Evolutionary conservation across 768 basidiomycete species (phyloP), one percentile per base, ranked within the genome.

Genomic region (Hebeloma cylindrosporum): DNA sequence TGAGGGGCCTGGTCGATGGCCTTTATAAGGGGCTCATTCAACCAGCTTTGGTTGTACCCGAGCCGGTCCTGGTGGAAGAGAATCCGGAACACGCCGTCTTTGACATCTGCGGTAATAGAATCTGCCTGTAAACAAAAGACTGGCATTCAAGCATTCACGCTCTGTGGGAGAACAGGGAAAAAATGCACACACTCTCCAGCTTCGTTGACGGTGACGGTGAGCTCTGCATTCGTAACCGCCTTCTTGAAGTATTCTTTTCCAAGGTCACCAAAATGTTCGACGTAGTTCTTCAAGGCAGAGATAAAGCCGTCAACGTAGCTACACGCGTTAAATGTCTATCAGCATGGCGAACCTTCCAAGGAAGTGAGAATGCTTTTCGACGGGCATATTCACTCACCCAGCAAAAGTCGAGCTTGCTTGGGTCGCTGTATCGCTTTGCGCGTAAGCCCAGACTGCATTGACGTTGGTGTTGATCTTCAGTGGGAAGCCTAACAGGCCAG

Each of bases 281-380:
- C 27, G 50, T 61, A 69, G 36, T 31, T 45, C 40, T 60, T 55
- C 47, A 69, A 44, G 9, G 60, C 68, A 20, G 47, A 51, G 44
- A 65, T 47, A 54, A 72, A 67, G 25, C 68, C 66, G 20, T 68
- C 65, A 37, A 65, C 57, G 43, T 72, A 72, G 9, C 71, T 71
- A 22, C 20, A 41, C 3, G 23, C 5, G 11, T 9, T 6, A 1
- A 29, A 14, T n/a, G 9, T n/a, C 7, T 4, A 5, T 27, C 14
- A 20, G 16, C 4, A 26, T 18, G 9, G 9, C 30, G 14, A 30
- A 3, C 11, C 2, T 29, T 17, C 2, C 2, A 28, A 7, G 17
- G 36, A 45, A 10, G 8, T 28, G 20, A 11, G n/a, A 32, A 33
- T 5, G 30, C 50, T n/a, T n/a, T n/a, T n/a, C n/a, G n/a, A n/a